phyloP scores from a whole-genome alignment of 2,329 filamentous ascomycete species.

The Cryphonectria parasitica region DNA sequence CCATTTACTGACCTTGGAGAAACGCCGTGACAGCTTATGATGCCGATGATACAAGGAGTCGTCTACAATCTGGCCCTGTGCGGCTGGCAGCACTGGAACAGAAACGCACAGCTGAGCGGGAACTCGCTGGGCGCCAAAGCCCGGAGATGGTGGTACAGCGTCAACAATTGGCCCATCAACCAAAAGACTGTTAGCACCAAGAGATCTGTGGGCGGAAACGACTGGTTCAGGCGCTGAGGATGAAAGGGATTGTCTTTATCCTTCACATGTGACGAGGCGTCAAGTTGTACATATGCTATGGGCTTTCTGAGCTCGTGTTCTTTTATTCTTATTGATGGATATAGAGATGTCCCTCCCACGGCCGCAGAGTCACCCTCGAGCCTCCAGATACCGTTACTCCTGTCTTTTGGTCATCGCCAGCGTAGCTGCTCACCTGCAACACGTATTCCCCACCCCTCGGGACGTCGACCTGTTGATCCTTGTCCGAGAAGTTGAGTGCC shows the following conservation, averaged over 20 bases:
- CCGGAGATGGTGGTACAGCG: slow-evolving; percentile 91
- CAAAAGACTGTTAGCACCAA: slow-evolving; percentile 32
- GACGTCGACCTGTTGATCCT: slow-evolving; percentile 39
- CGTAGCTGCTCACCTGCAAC: slow-evolving; percentile 40
- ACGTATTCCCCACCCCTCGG: slow-evolving; percentile 32
- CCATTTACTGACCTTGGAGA: background rate
- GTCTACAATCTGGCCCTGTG: slow-evolving; percentile 84
- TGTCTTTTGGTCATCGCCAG: slow-evolving; percentile 30
- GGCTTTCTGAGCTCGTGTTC: slow-evolving; percentile 1
- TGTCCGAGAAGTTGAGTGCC: slow-evolving; percentile 48
- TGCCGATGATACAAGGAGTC: slow-evolving; percentile 70
- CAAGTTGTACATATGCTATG: slow-evolving; percentile 10
- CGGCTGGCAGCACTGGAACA: slow-evolving; percentile 92
- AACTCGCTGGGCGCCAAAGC: slow-evolving; percentile 75
- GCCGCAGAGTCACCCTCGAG: slow-evolving; percentile 33
- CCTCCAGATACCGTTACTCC: slow-evolving; percentile 11
- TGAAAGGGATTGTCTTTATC: slow-evolving; percentile 19
- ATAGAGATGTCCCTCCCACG: slow-evolving; percentile 44
- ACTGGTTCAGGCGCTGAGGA: slow-evolving; percentile 22
- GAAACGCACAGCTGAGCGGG: slow-evolving; percentile 77
- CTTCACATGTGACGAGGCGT: slow-evolving; percentile 10
- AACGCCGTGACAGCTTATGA: background rate
- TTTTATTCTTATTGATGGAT: slow-evolving; percentile 25
- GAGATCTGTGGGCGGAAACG: slow-evolving; percentile 11
- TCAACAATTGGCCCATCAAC: slow-evolving; percentile 82